These are phyloP conservation scores for Globisporangium nunn DNA, from an alignment of 352 stramenopile genomes.

Conservation along the genomic window DNA sequence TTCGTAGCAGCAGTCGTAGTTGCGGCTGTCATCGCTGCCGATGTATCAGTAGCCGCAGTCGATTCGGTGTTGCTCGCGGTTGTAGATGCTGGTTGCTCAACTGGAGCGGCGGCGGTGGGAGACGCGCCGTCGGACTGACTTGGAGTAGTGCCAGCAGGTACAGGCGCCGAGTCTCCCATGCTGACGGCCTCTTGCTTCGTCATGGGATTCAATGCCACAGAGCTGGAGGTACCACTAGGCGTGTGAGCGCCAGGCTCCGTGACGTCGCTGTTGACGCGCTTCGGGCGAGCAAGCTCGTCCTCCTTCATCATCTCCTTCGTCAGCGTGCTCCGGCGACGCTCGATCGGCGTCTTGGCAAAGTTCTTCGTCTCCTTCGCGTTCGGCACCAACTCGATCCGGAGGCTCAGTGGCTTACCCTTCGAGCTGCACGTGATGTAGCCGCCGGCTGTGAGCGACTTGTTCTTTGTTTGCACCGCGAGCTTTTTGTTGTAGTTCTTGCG, in stretches of 20 bases:
- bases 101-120: neutral
- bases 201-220: too few relatives aligned
- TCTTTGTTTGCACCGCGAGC: constrained; percentile 35
- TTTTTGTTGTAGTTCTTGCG: constrained; percentile 63
- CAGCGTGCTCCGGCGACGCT: constrained; percentile 38
- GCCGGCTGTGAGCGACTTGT: constrained; percentile 36
- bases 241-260: constrained; percentile 43
- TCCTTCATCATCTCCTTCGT: neutral
- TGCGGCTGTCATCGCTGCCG: neutral
- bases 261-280: constrained; percentile 35
- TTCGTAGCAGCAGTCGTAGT: neutral
- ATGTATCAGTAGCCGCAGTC: neutral
- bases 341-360: constrained; percentile 42
- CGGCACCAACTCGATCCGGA: constrained; percentile 27
- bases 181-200: neutral
- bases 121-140: neutral
- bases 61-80: constrained; percentile 4
- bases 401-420: constrained; percentile 34
- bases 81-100: neutral
- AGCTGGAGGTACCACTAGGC: constrained; percentile 27
- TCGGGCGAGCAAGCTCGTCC: constrained; percentile 34
- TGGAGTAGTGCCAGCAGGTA: neutral
- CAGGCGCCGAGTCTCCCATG: neutral
- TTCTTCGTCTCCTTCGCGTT: constrained; percentile 23
- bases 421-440: constrained; percentile 38